Evolutionary conservation across 2,329 filamentous ascomycete species (phyloP), one percentile per base, ranked within the genome.

Genomic region (Alternaria viburni): DNA sequence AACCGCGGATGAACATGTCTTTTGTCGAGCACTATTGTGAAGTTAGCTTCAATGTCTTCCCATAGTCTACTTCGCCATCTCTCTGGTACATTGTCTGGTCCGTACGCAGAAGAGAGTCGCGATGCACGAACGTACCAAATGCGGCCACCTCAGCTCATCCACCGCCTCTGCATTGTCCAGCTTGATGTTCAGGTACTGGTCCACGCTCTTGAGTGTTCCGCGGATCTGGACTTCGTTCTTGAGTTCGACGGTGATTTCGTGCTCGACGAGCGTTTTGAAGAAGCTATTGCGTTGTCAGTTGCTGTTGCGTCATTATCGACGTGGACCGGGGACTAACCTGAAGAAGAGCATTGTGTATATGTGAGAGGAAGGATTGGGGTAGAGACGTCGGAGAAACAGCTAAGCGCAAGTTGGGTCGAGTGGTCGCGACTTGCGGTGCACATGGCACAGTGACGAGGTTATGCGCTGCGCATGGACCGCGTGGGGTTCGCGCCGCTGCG

Each of bases 181-280:
- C 86, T 98, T 98, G 84, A 99, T 97, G 84, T 99, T 99, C 77
- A 99, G 89, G 83, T 97, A 99, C 84, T 98, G 96, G 80, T 99
- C 96, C 71, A 99, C 95, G 77, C 92, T 96, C 86, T 98, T 99
- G 71, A 99, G 87, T 36, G 91, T 96, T 70, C 96, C 96, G 74
- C 93, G 92, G 80, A 99, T 96, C 79, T 94, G 93, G 74, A 99
- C 97, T 83, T 99, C 96, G 81, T 99, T 99, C 84, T 99, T 99
- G 81, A 99, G 92, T 85, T 99, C 96, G 79, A 99, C 93, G 50
- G 94, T 98, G 77, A 99, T 94, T 85, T 96, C 90, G 73, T 96
- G 91, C 85, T 97, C 96, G 80, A 97, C 96, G 76, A 98, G 91
- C 57, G 95, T 98, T 83, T 98, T 98, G 89, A 98, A 98, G 86